These are phyloP conservation scores for Ogataea henricii DNA, from an alignment of 805 yeast genomes.

Conservation along the genomic window DNA sequence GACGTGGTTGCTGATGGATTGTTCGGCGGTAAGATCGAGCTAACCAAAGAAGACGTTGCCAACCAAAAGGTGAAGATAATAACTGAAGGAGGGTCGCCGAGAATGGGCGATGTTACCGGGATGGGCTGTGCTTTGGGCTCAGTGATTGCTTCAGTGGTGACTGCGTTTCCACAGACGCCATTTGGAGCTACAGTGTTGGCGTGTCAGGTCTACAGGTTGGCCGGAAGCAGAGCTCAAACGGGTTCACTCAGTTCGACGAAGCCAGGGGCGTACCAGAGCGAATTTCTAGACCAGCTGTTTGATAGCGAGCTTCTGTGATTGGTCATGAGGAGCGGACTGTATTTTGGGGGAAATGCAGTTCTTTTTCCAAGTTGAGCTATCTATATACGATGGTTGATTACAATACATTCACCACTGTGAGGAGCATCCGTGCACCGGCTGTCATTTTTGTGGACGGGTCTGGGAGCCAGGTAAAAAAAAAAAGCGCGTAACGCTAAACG, in stretches of 20 bases:
- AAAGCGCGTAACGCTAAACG: slow-evolving; percentile 1
- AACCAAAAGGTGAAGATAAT: slow-evolving; percentile 37
- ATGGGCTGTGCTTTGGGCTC: slow-evolving; percentile 85
- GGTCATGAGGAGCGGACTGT: background rate
- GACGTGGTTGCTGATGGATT: slow-evolving; percentile 55
- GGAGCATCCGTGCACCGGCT: background rate
- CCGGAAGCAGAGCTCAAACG: slow-evolving; percentile 53
- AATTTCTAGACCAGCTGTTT: slow-evolving; percentile 47
- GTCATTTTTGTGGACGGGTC: background rate
- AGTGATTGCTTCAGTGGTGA: slow-evolving; percentile 59
- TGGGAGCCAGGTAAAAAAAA: background rate
- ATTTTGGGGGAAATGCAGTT: slow-evolving; percentile 1
- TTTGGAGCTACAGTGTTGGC: slow-evolving; percentile 56
- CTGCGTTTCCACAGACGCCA: slow-evolving; percentile 43
- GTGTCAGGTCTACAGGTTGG: slow-evolving; percentile 56
- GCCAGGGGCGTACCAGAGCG: slow-evolving; percentile 55
- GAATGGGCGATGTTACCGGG: slow-evolving; percentile 75
- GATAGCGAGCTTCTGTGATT: background rate
- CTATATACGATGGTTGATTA: too few species aligned
- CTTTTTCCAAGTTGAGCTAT: background rate
- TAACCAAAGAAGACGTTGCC: slow-evolving; percentile 17
- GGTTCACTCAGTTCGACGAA: background rate
- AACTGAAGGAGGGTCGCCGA: slow-evolving; percentile 54
- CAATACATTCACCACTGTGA: too few species aligned
- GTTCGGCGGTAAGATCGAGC: slow-evolving; percentile 19